These are phyloP conservation scores for Xerocomellus intermedius DNA, from an alignment of 768 basidiomycete genomes.

Conservation along the genomic window DNA sequence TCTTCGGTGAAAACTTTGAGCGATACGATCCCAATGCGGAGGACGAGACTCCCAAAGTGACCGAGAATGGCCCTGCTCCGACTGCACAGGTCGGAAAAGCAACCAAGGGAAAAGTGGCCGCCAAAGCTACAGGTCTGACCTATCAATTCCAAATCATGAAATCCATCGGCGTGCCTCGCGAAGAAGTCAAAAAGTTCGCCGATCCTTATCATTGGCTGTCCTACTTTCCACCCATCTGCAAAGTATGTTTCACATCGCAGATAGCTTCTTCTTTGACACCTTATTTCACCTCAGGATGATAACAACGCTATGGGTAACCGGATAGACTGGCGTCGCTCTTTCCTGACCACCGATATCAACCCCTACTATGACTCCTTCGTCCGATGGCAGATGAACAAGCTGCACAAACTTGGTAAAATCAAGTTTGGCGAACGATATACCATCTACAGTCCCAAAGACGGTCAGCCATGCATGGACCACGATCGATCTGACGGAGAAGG, in stretches of 20 bases:
- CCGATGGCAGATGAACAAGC: constrained; percentile 96
- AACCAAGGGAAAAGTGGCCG: constrained; percentile 92
- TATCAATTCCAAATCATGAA: constrained; percentile 99
- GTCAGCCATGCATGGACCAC: constrained; percentile 99
- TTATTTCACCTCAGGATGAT: constrained; percentile 47
- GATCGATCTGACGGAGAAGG: constrained; percentile 95
- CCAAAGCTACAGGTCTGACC: constrained; percentile 88
- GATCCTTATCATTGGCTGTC: constrained; percentile 92
- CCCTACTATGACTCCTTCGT: constrained; percentile 98
- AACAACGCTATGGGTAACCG: constrained; percentile 88
- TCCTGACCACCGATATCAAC: constrained; percentile 93
- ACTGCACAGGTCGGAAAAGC: constrained; percentile 68
- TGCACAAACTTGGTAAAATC: constrained; percentile 84
- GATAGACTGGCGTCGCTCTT: constrained; percentile 95
- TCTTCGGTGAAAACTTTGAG: constrained; percentile 92
- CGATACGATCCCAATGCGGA: constrained; percentile 44
- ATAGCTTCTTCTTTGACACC: not conserved
- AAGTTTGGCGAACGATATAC: constrained; percentile 99
- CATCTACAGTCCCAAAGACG: constrained; percentile 97
- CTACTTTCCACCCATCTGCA: constrained; percentile 95
- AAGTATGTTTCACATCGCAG: constrained; percentile 43
- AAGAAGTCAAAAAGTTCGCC: constrained; percentile 94
- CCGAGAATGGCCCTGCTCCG: constrained; percentile 40
- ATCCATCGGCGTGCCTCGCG: constrained; percentile 82
- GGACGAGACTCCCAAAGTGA: constrained; percentile 41